Conservation (phyloP, 441 rosid genomes). For the Syzygium malaccense region DNA sequence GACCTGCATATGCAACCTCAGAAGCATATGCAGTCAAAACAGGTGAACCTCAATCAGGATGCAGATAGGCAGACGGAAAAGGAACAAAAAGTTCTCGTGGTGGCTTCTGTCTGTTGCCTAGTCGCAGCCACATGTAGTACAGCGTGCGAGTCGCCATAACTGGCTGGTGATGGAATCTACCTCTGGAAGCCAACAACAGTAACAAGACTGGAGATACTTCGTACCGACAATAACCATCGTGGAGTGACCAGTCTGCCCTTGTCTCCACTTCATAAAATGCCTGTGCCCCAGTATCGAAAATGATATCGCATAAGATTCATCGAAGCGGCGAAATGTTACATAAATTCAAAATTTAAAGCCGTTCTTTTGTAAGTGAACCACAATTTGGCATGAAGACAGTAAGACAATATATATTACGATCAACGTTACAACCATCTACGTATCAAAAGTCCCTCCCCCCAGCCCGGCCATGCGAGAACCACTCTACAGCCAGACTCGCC, state of each 20-base stretch:
- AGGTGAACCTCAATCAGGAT: not conserved
- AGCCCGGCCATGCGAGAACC: not conserved
- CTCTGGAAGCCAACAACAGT: not conserved
- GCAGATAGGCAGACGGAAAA: not conserved
- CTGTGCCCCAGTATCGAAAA: conserved; percentile 10
- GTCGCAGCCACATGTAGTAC: not conserved
- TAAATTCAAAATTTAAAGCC: not conserved
- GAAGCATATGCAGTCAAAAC: not conserved
- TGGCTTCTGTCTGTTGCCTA: not conserved
- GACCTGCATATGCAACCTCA: not conserved
- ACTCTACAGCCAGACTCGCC: not conserved
- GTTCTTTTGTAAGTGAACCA: not conserved
- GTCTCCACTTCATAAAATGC: conserved; percentile 57
- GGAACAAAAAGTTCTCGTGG: not conserved
- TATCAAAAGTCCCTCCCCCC: not conserved
- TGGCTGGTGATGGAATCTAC: not conserved
- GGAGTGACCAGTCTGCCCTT: conserved; percentile 55
- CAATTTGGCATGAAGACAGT: not conserved
- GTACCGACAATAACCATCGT: conserved; percentile 73
- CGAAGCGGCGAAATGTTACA: accelerated
- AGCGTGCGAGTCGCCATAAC: not conserved
- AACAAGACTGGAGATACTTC: conserved; percentile 1
- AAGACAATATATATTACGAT: not conserved
- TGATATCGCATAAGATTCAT: not conserved
- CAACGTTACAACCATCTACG: not conserved